phyloP scores from a whole-genome alignment of 225 moss, liverwort and hornwort genomes.

The Sphagnum tenellum region DNA sequence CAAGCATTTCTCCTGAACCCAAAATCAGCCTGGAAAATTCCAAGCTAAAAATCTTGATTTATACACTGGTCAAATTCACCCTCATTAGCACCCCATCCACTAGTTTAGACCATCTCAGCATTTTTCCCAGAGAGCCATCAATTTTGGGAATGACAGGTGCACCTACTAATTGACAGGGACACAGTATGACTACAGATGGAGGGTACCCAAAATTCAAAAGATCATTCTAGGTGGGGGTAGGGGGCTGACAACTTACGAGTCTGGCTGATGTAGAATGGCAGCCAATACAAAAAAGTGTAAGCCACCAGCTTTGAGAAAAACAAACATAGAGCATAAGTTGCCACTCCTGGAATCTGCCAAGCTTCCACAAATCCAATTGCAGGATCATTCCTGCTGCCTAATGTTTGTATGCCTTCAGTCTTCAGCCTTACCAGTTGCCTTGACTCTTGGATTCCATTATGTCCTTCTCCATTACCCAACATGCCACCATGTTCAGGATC shows the following conservation, averaged over 20 bases:
- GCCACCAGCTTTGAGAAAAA: slow-evolving; percentile 92
- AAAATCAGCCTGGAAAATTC: no score
- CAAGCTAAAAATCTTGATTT: no score
- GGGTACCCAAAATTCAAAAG: no score
- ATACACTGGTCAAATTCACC: no score
- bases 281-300: slow-evolving; percentile 91
- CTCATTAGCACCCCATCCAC: no score
- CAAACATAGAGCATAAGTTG: slow-evolving; percentile 69
- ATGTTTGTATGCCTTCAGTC: slow-evolving; percentile 12
- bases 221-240: background rate
- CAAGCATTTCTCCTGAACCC: background rate
- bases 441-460: slow-evolving; percentile 19
- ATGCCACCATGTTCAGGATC: slow-evolving; percentile 8
- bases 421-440: slow-evolving; percentile 14
- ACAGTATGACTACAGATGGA: no score
- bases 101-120: background rate
- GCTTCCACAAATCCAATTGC: slow-evolving; percentile 75
- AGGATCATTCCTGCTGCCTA: slow-evolving; percentile 28
- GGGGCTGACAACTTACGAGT: slow-evolving; percentile 39
- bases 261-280: slow-evolving; percentile 87
- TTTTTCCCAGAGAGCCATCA: background rate
- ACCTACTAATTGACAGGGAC: no score
- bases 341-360: slow-evolving; percentile 89
- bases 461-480: slow-evolving; percentile 18
- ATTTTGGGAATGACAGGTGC: no score